phyloP scores from a whole-genome alignment of 1,284 basidiomycete genomes.

The Leccinum solheimii region DNA sequence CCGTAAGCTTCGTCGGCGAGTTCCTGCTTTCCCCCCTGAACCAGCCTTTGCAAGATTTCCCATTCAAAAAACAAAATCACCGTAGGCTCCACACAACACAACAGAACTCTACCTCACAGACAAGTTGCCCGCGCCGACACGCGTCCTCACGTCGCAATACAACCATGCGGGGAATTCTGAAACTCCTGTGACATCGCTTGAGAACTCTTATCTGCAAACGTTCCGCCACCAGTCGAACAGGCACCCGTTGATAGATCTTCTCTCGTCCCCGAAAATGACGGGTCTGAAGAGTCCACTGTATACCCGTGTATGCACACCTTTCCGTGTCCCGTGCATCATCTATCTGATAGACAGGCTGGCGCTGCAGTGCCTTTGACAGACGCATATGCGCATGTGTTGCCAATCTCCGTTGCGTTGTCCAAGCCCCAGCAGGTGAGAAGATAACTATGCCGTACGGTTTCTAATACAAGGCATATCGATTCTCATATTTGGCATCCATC shows the following conservation, averaged over 20 bases:
- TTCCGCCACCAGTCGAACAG: slow-evolving; percentile 18
- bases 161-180: slow-evolving; percentile 25
- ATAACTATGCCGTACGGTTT: slow-evolving; percentile 24
- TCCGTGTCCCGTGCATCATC: slow-evolving; percentile 6
- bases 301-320: not conserved
- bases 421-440: slow-evolving; percentile 11
- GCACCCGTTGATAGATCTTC: slow-evolving; percentile 13
- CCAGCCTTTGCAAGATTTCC: slow-evolving; percentile 4
- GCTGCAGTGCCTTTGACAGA: slow-evolving; percentile 1
- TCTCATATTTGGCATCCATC: slow-evolving; percentile 26
- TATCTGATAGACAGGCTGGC: slow-evolving; percentile 4
- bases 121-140: not conserved
- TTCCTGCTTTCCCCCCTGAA: slow-evolving; percentile 13
- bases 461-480: slow-evolving; percentile 32
- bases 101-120: slow-evolving; percentile 5
- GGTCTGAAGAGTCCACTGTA: slow-evolving; percentile 4
- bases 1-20: slow-evolving; percentile 13
- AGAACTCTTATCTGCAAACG: slow-evolving; percentile 9
- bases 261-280: slow-evolving; percentile 11
- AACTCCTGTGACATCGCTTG: slow-evolving; percentile 6
- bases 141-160: slow-evolving; percentile 18
- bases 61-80: slow-evolving; percentile 6
- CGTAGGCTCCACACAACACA: not conserved
- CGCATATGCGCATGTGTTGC: slow-evolving; percentile 3
- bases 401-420: slow-evolving; percentile 4